Base-by-base conservation (phyloP, 78 protist species). In the Isochrysis galbana region DNA sequence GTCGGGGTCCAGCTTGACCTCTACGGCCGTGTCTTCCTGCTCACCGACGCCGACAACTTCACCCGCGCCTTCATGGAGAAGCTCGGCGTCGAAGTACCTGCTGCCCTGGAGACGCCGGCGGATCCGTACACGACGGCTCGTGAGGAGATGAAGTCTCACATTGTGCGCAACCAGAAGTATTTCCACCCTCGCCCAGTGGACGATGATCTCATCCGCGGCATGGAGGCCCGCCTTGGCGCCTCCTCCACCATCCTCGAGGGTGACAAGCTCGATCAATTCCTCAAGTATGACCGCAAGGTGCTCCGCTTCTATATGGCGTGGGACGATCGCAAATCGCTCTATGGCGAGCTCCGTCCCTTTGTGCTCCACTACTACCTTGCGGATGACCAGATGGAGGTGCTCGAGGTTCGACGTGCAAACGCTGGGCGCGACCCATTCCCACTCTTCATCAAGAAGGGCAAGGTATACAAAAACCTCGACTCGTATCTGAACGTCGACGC, bases 321-420 rank as follows among this genome's bases (percentile, higher is more conserved):
- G 98, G 95, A 96, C 36, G 96, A 95, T 48, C 47, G 93, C 23
- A 36, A 19, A 39, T 5, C 34, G 47, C 61, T 92, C 67, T 95
- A 61, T 38, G 97, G 98, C 48, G 95, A 93, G 69, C 48, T 34
- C 47, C 95, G 95, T 38, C 46, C 54, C 32, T 91, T 95, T 74
- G n/a, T 70, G n/a, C 21, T 96, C n/a, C 94, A 94, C 91, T 97
- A 95, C 95, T 97, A 44, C 94, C 95, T 96, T 39, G 55, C 93
- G n/a, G 97, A 96, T 93, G 96, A 94, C 93, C 92, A 94, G 41
- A 25, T 93, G 34, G 96, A 92, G 54, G 69, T 96, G 25, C 55
- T 41, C n/a, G 96, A 95, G 93, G 82, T 80, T 21, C 48, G 38
- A 7, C 11, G 32, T 38, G 22, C 91, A 72, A 97, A 97, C 93